phyloP scores from a whole-genome alignment of 1,139 yeast genomes.

The Diutina pseudorugosa region DNA sequence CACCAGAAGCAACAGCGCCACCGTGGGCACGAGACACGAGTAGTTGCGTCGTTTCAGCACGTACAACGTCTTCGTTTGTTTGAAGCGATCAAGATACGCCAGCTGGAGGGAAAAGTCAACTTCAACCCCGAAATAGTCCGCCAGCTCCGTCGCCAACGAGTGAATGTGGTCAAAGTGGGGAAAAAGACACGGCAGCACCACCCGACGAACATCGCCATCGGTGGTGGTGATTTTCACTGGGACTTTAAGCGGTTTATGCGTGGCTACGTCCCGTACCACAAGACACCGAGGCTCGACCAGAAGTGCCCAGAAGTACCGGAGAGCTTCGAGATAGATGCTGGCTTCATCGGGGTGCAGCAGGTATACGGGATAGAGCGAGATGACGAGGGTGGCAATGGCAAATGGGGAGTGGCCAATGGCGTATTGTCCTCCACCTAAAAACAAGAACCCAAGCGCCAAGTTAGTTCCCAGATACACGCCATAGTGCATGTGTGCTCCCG shows the following conservation, averaged over 20 bases:
- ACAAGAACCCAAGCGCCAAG: constrained; percentile 77
- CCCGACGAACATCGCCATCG: constrained; percentile 20
- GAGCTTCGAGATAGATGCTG: constrained; percentile 50
- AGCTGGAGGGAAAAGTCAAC: constrained; percentile 28
- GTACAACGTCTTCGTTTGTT: constrained; percentile 32
- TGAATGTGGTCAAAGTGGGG: constrained; percentile 45
- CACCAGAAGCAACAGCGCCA: constrained; percentile 23
- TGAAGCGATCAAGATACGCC: constrained; percentile 30
- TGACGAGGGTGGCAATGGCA: constrained; percentile 61
- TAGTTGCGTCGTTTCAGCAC: constrained; percentile 37
- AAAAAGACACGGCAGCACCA: constrained; percentile 53
- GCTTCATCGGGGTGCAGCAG: constrained; percentile 19
- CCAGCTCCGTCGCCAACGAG: constrained; percentile 28
- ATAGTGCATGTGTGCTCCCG: constrained; percentile 36
- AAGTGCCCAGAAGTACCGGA: constrained; percentile 86
- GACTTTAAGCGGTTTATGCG: constrained; percentile 39
- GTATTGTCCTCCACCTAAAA: constrained; percentile 88
- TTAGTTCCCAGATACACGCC: constrained; percentile 75
- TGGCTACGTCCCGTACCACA: constrained; percentile 56
- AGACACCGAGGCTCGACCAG: constrained; percentile 76
- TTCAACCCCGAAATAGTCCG: constrained; percentile 31
- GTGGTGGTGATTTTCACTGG: constrained; percentile 35
- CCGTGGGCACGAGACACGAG: constrained; percentile 24
- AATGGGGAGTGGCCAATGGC: constrained; percentile 57
- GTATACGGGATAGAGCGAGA: constrained; percentile 65